Conservation (phyloP, 306 rosid genomes). For the Malus orientalis region DNA sequence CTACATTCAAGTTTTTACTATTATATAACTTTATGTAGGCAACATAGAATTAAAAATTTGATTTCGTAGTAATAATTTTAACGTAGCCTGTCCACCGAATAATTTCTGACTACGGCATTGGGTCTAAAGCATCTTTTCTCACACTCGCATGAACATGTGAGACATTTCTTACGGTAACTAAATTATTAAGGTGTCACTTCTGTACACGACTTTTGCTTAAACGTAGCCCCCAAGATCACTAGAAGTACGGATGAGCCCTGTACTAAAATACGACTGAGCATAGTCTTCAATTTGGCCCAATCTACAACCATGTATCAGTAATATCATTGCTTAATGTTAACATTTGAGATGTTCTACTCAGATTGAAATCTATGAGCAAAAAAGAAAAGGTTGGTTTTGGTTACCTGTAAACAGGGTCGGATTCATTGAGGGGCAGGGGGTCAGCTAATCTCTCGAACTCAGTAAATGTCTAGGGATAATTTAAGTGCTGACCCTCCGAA, state of each 20-base stretch:
- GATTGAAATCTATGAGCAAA: background rate
- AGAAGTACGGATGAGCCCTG: constrained; percentile 62
- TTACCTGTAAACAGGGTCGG: constrained; percentile 25
- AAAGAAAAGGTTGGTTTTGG: constrained; percentile 7
- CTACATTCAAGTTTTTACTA: too few relatives aligned
- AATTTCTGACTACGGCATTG: too few relatives aligned
- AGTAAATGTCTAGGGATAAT: too few relatives aligned
- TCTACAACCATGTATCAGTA: constrained; percentile 34
- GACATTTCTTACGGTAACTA: too few relatives aligned
- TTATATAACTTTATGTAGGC: too few relatives aligned
- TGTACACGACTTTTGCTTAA: constrained; percentile 36
- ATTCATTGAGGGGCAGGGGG: too few relatives aligned
- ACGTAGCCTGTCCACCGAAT: too few relatives aligned
- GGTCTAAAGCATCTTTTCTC: background rate
- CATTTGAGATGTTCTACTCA: background rate
- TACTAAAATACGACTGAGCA: constrained; percentile 60
- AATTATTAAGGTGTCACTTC: background rate
- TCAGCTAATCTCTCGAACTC: too few relatives aligned
- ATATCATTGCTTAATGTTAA: background rate
- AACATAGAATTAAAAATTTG: too few relatives aligned
- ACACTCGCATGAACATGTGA: background rate
- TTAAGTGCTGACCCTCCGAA: too few relatives aligned
- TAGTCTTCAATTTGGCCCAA: constrained; percentile 72
- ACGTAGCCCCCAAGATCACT: constrained; percentile 33
- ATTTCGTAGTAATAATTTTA: too few relatives aligned